Percentiles rank a stretch among this genome's conserved stretches.
phyloP scores from a whole-genome alignment of 2,329 filamentous ascomycete species.

The Talaromyces verruculosus region DNA sequence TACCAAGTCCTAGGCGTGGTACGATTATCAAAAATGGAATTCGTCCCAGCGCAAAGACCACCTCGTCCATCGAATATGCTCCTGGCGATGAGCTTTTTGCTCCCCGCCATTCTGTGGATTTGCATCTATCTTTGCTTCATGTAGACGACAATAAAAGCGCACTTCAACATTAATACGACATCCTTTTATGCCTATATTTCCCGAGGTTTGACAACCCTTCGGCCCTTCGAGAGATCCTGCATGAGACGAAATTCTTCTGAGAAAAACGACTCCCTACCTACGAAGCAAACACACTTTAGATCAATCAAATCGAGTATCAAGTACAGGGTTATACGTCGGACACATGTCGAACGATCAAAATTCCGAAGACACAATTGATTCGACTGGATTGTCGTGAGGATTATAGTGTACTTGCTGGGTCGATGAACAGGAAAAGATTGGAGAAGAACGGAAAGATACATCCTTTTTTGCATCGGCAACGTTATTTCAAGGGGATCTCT shows the following conservation, averaged over 20 bases:
- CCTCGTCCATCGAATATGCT: slow-evolving; percentile 8
- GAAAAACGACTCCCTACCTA: not conserved
- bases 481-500: too few species aligned
- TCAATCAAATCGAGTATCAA: not conserved
- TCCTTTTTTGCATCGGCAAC: too few species aligned
- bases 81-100: slow-evolving; percentile 14
- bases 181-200: not conserved
- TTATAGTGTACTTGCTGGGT: too few species aligned
- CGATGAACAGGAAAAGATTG: too few species aligned
- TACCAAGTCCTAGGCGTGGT: not conserved
- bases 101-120: slow-evolving; percentile 20
- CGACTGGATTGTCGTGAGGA: too few species aligned
- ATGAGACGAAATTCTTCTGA: not conserved
- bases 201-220: not conserved
- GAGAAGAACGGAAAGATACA: too few species aligned
- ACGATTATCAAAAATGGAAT: not conserved
- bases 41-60: not conserved
- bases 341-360: not conserved
- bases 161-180: not conserved
- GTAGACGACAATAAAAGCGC: not conserved
- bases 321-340: not conserved
- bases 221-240: not conserved
- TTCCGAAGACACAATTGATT: not conserved
- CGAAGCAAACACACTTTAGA: not conserved
- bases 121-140: slow-evolving; percentile 22